These are phyloP conservation scores for Populus trichocarpa DNA, from an alignment of 441 rosid genomes.

Conservation along the genomic window DNA sequence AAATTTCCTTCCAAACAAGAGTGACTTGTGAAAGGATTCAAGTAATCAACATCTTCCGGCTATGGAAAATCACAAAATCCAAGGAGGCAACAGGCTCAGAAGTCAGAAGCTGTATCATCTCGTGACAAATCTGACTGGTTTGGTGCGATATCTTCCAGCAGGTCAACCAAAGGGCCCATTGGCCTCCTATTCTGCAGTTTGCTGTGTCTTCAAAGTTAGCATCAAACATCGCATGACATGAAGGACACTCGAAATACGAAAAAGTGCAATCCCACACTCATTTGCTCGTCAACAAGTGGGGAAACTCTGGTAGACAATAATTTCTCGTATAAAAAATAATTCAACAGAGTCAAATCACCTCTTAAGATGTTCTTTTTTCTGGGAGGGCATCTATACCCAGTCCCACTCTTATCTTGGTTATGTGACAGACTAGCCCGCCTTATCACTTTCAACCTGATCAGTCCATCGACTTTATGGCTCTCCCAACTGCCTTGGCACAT, in stretches of 20 bases:
- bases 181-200: no score
- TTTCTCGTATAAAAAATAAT: background rate
- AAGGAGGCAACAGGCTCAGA: background rate
- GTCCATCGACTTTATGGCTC: background rate
- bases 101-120: background rate
- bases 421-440: background rate
- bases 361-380: background rate
- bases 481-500: background rate
- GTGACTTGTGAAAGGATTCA: background rate
- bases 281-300: background rate
- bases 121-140: background rate
- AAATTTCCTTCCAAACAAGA: background rate
- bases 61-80: background rate
- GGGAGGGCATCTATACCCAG: background rate
- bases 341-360: background rate
- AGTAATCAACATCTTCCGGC: background rate
- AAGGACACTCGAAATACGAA: background rate
- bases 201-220: no score
- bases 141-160: no score
- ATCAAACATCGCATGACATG: no score
- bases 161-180: no score
- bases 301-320: background rate
- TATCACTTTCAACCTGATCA: background rate
- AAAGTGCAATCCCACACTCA: background rate
- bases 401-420: background rate